Evolutionary conservation across 306 rosid genomes (phyloP).

Genomic region (Sechiopsis laciniata): DNA sequence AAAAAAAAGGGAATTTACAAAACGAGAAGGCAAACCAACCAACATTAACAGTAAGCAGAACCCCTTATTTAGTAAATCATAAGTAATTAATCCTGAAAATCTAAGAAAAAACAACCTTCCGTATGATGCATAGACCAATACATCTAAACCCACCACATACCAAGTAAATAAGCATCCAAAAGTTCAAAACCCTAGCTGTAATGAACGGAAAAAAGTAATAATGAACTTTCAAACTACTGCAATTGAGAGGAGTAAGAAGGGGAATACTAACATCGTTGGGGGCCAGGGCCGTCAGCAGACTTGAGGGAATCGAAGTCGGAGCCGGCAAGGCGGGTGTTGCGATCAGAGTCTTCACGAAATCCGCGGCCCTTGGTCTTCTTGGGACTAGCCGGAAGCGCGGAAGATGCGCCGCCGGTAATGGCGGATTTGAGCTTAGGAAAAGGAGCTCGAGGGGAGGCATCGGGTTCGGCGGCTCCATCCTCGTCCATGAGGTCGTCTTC

Average conservation of each 20-base stretch:
- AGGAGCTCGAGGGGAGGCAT: conserved; percentile 74
- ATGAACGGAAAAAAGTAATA: no score
- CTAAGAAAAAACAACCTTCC: no score
- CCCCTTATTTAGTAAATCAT: no score
- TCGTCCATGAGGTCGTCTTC: conserved; percentile 73
- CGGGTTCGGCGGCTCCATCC: conserved; percentile 73
- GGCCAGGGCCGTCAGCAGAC: conserved; percentile 72
- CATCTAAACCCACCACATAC: no score
- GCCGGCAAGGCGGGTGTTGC: conserved; percentile 57
- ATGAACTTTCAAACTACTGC: no score
- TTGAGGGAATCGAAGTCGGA: conserved; percentile 78
- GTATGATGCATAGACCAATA: no score
- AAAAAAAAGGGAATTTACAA: no score
- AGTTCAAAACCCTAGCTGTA: no score
- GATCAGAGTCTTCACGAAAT: conserved; percentile 75
- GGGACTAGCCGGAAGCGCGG: conserved; percentile 45
- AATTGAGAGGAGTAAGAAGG: not conserved
- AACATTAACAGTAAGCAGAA: not conserved
- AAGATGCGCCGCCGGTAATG: conserved; percentile 58
- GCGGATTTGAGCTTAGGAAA: conserved; percentile 92
- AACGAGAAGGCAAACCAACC: not conserved
- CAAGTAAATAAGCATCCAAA: no score
- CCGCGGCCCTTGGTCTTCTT: conserved; percentile 96
- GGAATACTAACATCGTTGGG: conserved; percentile 66
- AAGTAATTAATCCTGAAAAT: no score